These are phyloP conservation scores for Persicaria maculosa DNA, from an alignment of 148 eudicot species.

Conservation along the genomic window DNA sequence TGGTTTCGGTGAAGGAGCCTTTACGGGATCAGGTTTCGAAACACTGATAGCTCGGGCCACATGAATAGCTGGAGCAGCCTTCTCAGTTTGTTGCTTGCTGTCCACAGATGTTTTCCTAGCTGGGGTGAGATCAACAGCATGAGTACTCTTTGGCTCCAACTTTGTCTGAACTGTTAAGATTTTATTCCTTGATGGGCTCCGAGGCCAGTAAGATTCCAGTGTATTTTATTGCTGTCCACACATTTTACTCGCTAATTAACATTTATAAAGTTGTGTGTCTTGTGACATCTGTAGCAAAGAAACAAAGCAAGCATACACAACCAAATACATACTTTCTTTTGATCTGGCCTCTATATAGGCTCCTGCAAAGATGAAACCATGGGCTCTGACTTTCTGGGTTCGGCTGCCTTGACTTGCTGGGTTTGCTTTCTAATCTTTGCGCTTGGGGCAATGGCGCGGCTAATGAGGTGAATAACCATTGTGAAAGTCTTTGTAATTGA, in stretches of 20 bases:
- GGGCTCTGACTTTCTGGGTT: slow-evolving; percentile 31
- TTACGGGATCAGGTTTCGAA: slow-evolving; percentile 31
- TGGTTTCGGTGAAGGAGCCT: slow-evolving; percentile 36
- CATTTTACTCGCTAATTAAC: neutral
- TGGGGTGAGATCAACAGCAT: slow-evolving; percentile 22
- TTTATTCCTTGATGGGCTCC: slow-evolving; percentile 32
- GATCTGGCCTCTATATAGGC: slow-evolving; percentile 45
- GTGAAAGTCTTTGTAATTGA: neutral
- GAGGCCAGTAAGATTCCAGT: slow-evolving; percentile 26
- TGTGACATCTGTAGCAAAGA: slow-evolving; percentile 26
- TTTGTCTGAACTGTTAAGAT: slow-evolving; percentile 21
- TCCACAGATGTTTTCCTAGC: slow-evolving; percentile 33
- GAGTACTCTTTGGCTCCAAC: slow-evolving; percentile 26
- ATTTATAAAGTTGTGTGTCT: slow-evolving; percentile 24
- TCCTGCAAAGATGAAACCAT: slow-evolving; percentile 39
- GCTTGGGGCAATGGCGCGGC: too few relatives aligned
- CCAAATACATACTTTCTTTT: slow-evolving; percentile 44
- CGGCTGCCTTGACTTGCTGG: slow-evolving; percentile 29
- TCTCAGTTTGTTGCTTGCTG: slow-evolving; percentile 25
- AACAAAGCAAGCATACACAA: neutral
- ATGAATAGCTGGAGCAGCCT: slow-evolving; percentile 17
- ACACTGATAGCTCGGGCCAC: slow-evolving; percentile 26
- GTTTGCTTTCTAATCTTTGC: too few relatives aligned
- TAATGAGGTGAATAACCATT: too few relatives aligned
- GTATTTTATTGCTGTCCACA: slow-evolving; percentile 26